phyloP scores from a whole-genome alignment of 208 protist genomes.

The Trypanosoma mega region DNA sequence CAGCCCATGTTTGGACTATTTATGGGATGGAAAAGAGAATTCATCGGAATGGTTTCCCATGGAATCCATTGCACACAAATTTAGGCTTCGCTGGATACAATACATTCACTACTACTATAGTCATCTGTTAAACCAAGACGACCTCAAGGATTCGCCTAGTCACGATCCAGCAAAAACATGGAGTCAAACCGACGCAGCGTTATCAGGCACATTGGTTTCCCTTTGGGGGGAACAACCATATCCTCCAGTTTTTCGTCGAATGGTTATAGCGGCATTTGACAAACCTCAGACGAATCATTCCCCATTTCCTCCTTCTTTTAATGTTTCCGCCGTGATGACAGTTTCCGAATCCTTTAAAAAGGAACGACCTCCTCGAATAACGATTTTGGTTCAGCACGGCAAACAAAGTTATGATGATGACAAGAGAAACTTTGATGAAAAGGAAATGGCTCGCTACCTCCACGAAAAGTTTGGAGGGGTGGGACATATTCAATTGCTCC shows the following conservation, averaged over 20 bases:
- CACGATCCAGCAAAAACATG: not conserved
- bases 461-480: constrained; percentile 17
- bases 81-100: constrained; percentile 13
- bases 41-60: constrained; percentile 14
- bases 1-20: not conserved
- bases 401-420: not conserved
- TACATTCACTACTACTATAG: constrained; percentile 1
- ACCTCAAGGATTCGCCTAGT: not conserved
- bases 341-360: not conserved
- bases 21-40: not conserved
- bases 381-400: not conserved
- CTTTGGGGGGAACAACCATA: constrained; percentile 4
- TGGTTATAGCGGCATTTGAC: not conserved
- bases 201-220: too few species aligned
- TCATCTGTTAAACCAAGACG: not conserved
- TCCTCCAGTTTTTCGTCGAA: constrained; percentile 7
- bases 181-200: too few species aligned
- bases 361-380: not conserved
- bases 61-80: not conserved
- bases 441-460: constrained; percentile 10
- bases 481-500: constrained; percentile 8
- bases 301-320: not conserved
- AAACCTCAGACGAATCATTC: too few species aligned
- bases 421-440: not conserved
- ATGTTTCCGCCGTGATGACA: not conserved